Evolutionary conservation across 2,329 filamentous ascomycete species (phyloP), one percentile per base, ranked within the genome.

Genomic region (Xylaria sp.): DNA sequence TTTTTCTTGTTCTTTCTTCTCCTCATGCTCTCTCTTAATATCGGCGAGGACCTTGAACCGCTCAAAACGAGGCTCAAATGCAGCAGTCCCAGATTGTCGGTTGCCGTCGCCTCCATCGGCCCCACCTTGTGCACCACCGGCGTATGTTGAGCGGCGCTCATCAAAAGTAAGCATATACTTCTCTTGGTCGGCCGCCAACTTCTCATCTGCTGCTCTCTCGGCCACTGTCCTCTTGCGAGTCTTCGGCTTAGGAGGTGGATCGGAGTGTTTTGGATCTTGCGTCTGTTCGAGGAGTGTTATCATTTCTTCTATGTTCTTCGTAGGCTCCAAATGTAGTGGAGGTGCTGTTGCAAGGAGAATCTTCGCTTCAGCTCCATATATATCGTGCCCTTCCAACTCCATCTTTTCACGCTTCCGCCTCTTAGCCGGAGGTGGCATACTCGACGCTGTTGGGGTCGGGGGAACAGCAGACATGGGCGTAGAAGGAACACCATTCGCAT

Each of bases 181-280:
- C 72, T 99, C 92, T 60, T 91, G 87, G 54, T 92, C 90, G 19
- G 92, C 93, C 0, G 92, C 91, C 55, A 91, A 81, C 1, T 94
- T 93, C 74, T 99, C 92, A 67, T 99, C 94, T 7, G 93, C 93
- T 7, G 91, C 94, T 77, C 97, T 85, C 69, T 99, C 93, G 7
- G 94, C 94, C 17, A 95, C 88, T 0, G 94, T 99, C 58, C 93
- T 86, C 79, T 99, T 97, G 52, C 94, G 82, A 7, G 87, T 88
- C 78, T 96, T 97, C 2, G 92, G 92, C 56, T 89, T 83, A 0
- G 94, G 93, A 8, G 91, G 87, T 40, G 85, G 78, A 45, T 88
- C 84, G 24, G 85, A 83, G 70, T 97, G 90, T 51, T 91, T 85
- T 6, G 92, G 89, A 69, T 95, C 90, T 18, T 84, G 80, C 63